Conservation (phyloP, 768 basidiomycete species). For the Tephrocybe sp. region DNA sequence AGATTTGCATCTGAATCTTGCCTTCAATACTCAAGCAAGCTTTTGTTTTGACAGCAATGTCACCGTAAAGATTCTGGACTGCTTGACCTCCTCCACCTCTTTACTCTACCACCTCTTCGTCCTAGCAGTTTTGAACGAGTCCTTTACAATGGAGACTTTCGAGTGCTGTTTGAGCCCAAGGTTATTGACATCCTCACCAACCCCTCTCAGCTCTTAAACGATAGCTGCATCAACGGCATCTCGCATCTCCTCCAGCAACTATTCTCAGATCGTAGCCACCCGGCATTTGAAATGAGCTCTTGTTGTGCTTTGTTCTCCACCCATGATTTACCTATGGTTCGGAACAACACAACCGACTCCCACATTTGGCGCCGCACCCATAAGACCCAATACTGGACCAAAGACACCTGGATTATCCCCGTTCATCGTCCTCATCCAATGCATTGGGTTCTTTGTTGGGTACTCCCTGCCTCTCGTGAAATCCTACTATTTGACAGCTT, state of each 20-base stretch:
- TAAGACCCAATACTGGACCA: slow-evolving; percentile 26
- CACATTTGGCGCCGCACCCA: slow-evolving; percentile 20
- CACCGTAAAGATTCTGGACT: no score
- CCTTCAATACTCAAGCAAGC: no score
- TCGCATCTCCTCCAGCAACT: slow-evolving; percentile 16
- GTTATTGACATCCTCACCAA: slow-evolving; percentile 10
- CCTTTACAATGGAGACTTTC: no score
- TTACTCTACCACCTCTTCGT: no score
- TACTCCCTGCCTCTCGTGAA: slow-evolving; percentile 6
- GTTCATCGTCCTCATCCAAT: slow-evolving; percentile 24
- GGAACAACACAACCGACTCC: slow-evolving; percentile 13
- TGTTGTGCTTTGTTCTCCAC: slow-evolving; percentile 16
- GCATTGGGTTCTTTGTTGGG: slow-evolving; percentile 34
- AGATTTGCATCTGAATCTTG: no score
- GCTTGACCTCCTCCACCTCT: no score
- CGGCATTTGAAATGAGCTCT: not conserved
- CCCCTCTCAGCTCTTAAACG: slow-evolving; percentile 26
- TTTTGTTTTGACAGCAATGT: no score
- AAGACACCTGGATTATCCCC: slow-evolving; percentile 34
- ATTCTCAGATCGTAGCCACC: not conserved
- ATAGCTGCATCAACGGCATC: slow-evolving; percentile 24
- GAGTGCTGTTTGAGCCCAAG: no score
- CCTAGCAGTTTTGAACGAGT: no score
- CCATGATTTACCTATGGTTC: slow-evolving; percentile 17
- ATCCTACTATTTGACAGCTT: slow-evolving; percentile 33